Evolutionary conservation across 129 eudicot species (phyloP).

Genomic region (Artemisia argyi): DNA sequence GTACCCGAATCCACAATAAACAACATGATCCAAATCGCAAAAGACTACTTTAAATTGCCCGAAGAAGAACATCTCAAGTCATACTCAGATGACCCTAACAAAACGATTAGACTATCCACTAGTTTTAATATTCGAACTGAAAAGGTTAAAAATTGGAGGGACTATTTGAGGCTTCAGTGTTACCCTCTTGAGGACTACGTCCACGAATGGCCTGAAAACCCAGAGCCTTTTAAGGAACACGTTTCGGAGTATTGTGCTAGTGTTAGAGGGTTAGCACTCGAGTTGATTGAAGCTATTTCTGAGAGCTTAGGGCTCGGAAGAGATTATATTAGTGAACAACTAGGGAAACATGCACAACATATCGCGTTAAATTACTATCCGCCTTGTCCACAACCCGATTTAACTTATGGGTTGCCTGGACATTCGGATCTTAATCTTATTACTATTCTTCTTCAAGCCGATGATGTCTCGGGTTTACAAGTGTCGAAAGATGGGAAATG

Average conservation of each 20-base stretch:
- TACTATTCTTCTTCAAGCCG: slow-evolving; percentile 36
- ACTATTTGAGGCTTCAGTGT: slow-evolving; percentile 48
- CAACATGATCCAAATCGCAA: slow-evolving; percentile 35
- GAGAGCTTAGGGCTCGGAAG: slow-evolving; percentile 39
- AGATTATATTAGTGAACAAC: slow-evolving; percentile 27
- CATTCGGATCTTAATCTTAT: slow-evolving; percentile 33
- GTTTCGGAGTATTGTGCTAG: slow-evolving; percentile 41
- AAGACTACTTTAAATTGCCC: slow-evolving; percentile 34
- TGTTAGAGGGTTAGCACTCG: slow-evolving; percentile 22
- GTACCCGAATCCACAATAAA: slow-evolving; percentile 26
- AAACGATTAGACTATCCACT: slow-evolving; percentile 43
- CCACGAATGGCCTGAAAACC: slow-evolving; percentile 45
- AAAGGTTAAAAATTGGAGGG: slow-evolving; percentile 49
- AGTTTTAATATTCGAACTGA: slow-evolving; percentile 44
- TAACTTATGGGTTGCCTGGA: slow-evolving; percentile 40
- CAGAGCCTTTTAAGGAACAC: slow-evolving; percentile 25
- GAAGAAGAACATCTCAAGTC: slow-evolving; percentile 40
- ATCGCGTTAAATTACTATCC: slow-evolving; percentile 48
- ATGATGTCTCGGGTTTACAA: slow-evolving; percentile 46
- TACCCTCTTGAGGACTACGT: slow-evolving; percentile 38
- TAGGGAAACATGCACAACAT: slow-evolving; percentile 47
- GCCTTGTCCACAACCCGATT: slow-evolving; percentile 39
- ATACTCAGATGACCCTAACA: slow-evolving; percentile 47
- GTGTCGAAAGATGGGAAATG: slow-evolving; percentile 33
- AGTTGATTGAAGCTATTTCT: slow-evolving; percentile 36